Percentiles rank a stretch among this genome's conserved stretches.
phyloP scores from a whole-genome alignment of 2,329 filamentous ascomycete species.

The Teratosphaeria pseudoeucalypti region DNA sequence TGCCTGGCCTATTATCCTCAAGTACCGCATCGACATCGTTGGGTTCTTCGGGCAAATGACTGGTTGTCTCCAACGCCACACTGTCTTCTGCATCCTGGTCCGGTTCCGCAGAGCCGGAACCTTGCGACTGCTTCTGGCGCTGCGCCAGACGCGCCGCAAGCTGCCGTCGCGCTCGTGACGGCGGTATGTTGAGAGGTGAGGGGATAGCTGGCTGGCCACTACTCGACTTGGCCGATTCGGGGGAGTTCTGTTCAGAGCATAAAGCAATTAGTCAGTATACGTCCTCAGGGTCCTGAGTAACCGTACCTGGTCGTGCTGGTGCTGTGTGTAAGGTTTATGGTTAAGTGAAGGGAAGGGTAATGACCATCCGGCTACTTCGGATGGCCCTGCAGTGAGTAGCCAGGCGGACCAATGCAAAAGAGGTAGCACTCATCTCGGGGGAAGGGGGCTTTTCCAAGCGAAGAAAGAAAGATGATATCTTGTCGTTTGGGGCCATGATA shows the following conservation, averaged over 20 bases:
- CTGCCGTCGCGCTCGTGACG: conserved; percentile 76
- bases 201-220: conserved; percentile 42
- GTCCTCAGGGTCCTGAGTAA: background rate
- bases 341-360: background rate
- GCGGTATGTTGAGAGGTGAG: conserved; percentile 72
- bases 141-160: conserved; percentile 68
- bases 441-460: background rate
- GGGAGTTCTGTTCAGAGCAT: conserved; percentile 1
- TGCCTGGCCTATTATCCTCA: background rate
- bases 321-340: background rate
- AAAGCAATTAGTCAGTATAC: conserved; percentile 7
- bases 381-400: background rate
- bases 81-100: conserved; percentile 25
- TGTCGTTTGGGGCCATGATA: background rate
- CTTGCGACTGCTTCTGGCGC: conserved; percentile 34
- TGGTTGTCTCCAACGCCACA: conserved; percentile 19
- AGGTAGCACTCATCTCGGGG: background rate
- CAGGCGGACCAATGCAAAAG: background rate
- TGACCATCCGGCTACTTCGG: background rate
- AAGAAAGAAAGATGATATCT: background rate
- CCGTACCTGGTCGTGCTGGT: conserved; percentile 5
- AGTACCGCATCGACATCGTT: conserved; percentile 9
- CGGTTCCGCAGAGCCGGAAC: conserved; percentile 19
- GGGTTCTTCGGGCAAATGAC: conserved; percentile 22
- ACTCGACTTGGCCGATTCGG: background rate